These are phyloP conservation scores for Amylostereum areolatum DNA, from an alignment of 1,284 basidiomycete species.

Conservation along the genomic window DNA sequence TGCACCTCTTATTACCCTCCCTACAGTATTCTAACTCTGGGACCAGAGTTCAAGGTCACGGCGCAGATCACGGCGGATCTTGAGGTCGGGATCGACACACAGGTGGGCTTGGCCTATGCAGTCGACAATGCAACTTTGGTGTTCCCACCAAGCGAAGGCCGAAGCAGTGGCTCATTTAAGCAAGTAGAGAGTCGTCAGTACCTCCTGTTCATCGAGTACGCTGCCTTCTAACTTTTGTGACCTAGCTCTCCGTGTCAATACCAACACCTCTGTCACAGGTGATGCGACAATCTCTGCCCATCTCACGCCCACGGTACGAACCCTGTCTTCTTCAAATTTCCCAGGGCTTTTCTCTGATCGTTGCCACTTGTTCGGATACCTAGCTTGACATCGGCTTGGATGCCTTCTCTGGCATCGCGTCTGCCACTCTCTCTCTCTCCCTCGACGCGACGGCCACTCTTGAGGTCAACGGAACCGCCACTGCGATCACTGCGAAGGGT, in stretches of 20 bases:
- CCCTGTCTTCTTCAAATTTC: not conserved
- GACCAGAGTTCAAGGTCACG: slow-evolving; percentile 27
- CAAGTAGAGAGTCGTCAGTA: slow-evolving; percentile 30
- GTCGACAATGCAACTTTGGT: slow-evolving; percentile 31
- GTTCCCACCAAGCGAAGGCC: slow-evolving; percentile 32
- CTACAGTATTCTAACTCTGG: slow-evolving; percentile 26
- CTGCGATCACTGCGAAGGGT: not conserved
- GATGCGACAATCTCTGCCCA: slow-evolving; percentile 38
- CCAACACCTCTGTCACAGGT: slow-evolving; percentile 31
- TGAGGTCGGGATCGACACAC: slow-evolving; percentile 30
- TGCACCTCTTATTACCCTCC: not conserved
- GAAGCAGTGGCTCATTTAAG: slow-evolving; percentile 15
- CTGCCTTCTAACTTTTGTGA: slow-evolving; percentile 21
- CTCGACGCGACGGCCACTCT: slow-evolving; percentile 37
- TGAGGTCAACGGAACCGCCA: slow-evolving; percentile 15
- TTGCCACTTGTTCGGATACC: not conserved
- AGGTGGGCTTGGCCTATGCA: slow-evolving; percentile 28
- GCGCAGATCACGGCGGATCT: slow-evolving; percentile 22
- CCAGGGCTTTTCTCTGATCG: not conserved
- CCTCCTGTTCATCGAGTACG: slow-evolving; percentile 3
- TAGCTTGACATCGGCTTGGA: slow-evolving; percentile 36
- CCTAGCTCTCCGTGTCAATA: slow-evolving; percentile 29
- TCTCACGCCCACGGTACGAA: slow-evolving; percentile 35
- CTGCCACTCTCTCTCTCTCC: slow-evolving; percentile 35
- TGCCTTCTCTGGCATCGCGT: slow-evolving; percentile 28